A percentile compares a stretch with the other conserved stretches of the same genome.
These are phyloP conservation scores for Gnomoniopsis sp. DNA, from an alignment of 2,329 filamentous ascomycete genomes.

Conservation along the genomic window DNA sequence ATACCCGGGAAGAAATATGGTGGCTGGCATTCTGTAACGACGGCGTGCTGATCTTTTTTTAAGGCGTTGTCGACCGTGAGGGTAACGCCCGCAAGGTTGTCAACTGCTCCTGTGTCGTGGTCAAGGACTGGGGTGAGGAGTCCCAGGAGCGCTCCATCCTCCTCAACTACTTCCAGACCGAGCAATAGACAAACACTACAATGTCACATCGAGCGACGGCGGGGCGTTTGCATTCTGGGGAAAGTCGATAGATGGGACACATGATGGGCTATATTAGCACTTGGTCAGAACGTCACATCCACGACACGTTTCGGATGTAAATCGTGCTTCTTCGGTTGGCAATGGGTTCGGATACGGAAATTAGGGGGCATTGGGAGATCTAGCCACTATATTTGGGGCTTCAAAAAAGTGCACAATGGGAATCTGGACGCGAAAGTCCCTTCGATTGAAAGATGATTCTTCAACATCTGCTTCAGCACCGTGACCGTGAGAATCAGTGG, in stretches of 20 bases:
- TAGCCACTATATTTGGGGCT: conserved; percentile 33
- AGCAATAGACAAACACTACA: conserved; percentile 51
- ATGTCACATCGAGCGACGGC: conserved; percentile 28
- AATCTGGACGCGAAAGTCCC: conserved; percentile 23
- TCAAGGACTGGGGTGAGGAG: conserved; percentile 99
- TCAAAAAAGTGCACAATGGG: conserved; percentile 32
- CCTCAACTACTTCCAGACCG: conserved; percentile 99
- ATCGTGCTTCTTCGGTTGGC: conserved; percentile 44
- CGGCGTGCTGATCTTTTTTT: not conserved
- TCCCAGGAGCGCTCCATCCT: conserved; percentile 97
- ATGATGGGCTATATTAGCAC: conserved; percentile 24
- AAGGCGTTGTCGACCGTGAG: conserved; percentile 97
- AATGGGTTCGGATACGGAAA: conserved; percentile 36
- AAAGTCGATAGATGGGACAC: conserved; percentile 34
- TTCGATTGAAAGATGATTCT: not conserved
- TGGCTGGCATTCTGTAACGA: not conserved
- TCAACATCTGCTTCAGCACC: conserved; percentile 29
- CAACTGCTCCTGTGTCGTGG: conserved; percentile 99
- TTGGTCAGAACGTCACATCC: conserved; percentile 26
- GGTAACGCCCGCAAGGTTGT: conserved; percentile 99
- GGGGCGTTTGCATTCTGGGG: conserved; percentile 17
- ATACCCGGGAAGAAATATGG: not conserved
- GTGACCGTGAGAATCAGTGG: not conserved
- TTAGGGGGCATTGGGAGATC: conserved; percentile 22
- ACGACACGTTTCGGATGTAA: conserved; percentile 39